Percentiles rank a stretch among this genome's conserved stretches.
These are phyloP conservation scores for Pichia occidentalis DNA, from an alignment of 805 yeast genomes.

Conservation along the genomic window DNA sequence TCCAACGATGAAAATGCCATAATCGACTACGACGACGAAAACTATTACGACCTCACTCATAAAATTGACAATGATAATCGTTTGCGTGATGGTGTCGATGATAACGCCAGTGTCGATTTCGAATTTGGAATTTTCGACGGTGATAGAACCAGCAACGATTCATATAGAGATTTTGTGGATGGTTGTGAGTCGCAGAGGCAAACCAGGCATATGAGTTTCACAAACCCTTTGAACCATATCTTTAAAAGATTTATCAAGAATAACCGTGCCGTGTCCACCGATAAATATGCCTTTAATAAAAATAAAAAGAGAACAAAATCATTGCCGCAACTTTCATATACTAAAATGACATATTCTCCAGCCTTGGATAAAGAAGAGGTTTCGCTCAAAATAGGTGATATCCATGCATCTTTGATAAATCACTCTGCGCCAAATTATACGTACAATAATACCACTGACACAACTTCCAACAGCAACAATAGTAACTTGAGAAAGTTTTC, in stretches of 20 bases:
- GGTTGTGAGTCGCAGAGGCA: too few species aligned
- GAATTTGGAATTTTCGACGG: not conserved
- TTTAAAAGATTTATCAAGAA: constrained; percentile 8
- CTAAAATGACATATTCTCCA: constrained; percentile 36
- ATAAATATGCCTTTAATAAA: constrained; percentile 3
- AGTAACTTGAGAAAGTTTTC: constrained; percentile 21
- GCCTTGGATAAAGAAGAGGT: constrained; percentile 30
- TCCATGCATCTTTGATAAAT: constrained; percentile 31
- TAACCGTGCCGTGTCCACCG: not conserved
- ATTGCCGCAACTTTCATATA: constrained; percentile 46
- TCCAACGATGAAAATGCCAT: constrained; percentile 12
- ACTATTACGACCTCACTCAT: constrained; percentile 5
- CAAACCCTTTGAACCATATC: constrained; percentile 10
- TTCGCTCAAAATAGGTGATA: constrained; percentile 35
- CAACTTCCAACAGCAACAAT: not conserved
- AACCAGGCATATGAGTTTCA: constrained; percentile 15
- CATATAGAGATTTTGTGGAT: too few species aligned
- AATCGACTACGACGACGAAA: constrained; percentile 10
- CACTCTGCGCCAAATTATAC: constrained; percentile 21
- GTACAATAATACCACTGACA: constrained; percentile 16
- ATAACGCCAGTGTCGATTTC: not conserved
- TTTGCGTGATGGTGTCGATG: too few species aligned
- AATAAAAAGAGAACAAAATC: constrained; percentile 44
- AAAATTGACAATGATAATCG: constrained; percentile 5
- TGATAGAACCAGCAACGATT: constrained; percentile 3